A percentile compares a stretch with the other conserved stretches of the same genome.
Evolutionary conservation across 306 rosid genomes (phyloP).

Genomic region (Medicago lupulina): DNA sequence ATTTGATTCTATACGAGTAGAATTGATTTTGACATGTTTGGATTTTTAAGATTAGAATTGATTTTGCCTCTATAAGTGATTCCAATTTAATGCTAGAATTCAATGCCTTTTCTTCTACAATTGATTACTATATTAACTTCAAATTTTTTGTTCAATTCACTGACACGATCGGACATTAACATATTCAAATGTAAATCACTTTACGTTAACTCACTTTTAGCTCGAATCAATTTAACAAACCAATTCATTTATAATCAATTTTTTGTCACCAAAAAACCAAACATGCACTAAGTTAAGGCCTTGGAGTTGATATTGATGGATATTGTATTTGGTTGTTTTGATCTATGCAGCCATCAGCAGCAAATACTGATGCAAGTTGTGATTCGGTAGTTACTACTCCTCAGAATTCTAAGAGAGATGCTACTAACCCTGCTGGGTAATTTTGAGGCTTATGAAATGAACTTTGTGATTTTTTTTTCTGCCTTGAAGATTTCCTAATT

Average conservation of each 20-base stretch:
- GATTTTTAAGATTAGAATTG: background rate
- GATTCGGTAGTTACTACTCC: conserved; percentile 91
- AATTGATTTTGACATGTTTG: conserved; percentile 2
- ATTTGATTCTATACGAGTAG: background rate
- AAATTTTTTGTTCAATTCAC: background rate
- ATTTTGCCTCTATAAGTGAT: no score
- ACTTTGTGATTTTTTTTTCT: conserved; percentile 28
- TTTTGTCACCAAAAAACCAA: background rate
- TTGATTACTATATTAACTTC: background rate
- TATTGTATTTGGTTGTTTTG: conserved; percentile 21
- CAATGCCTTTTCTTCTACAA: no score
- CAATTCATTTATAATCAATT: background rate
- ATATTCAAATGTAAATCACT: background rate
- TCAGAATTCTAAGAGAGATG: conserved; percentile 81
- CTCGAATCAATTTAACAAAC: background rate
- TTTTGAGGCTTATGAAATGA: conserved; percentile 18
- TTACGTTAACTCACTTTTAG: background rate
- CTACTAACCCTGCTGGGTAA: conserved; percentile 99
- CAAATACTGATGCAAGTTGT: conserved; percentile 89
- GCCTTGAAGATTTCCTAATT: conserved; percentile 17
- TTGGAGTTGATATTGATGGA: conserved; percentile 7
- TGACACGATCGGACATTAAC: background rate
- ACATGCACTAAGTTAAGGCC: background rate
- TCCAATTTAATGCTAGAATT: no score
- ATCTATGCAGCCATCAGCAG: conserved; percentile 68